phyloP scores from a whole-genome alignment of 352 stramenopile genomes.

The Stramenopiles sp. region DNA sequence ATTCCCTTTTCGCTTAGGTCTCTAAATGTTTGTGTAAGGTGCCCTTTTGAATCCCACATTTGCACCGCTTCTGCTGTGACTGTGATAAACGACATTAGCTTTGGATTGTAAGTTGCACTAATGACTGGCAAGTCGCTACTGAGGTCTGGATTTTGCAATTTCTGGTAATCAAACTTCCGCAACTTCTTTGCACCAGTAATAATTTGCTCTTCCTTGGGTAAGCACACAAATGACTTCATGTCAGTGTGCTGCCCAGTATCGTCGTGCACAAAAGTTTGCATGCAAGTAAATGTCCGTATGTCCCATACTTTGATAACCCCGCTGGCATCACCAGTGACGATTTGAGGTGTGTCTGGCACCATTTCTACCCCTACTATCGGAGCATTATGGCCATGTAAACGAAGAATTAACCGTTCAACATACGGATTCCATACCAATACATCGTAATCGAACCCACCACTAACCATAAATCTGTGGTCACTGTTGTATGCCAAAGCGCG shows the following conservation, averaged over 20 bases:
- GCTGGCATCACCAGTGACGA: conserved; percentile 55
- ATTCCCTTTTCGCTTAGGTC: conserved; percentile 44
- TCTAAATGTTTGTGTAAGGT: conserved; percentile 50
- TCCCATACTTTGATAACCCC: conserved; percentile 65
- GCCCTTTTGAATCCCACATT: conserved; percentile 59
- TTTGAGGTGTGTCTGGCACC: conserved; percentile 51
- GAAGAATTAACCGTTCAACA: conserved; percentile 56
- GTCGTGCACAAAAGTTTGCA: conserved; percentile 51
- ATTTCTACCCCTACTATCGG: conserved; percentile 58
- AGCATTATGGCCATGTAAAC: conserved; percentile 56
- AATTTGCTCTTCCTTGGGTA: conserved; percentile 49
- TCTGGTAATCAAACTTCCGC: conserved; percentile 59
- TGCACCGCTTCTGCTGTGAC: conserved; percentile 48
- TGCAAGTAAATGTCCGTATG: conserved; percentile 61
- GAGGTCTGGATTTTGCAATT: conserved; percentile 52
- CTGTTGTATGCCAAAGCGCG: conserved; percentile 47
- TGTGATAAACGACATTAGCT: conserved; percentile 60
- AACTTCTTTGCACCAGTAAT: conserved; percentile 27
- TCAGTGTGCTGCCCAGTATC: conserved; percentile 30
- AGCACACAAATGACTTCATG: conserved; percentile 47
- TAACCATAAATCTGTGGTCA: conserved; percentile 60
- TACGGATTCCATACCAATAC: conserved; percentile 67
- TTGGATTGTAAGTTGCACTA: conserved; percentile 51
- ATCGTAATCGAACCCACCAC: conserved; percentile 60
- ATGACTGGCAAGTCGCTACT: conserved; percentile 48